Evolutionary conservation across 192 early-diverging fungal species (phyloP), one percentile per base, ranked within the genome.

Genomic region (Backusella parvicylindrica): DNA sequence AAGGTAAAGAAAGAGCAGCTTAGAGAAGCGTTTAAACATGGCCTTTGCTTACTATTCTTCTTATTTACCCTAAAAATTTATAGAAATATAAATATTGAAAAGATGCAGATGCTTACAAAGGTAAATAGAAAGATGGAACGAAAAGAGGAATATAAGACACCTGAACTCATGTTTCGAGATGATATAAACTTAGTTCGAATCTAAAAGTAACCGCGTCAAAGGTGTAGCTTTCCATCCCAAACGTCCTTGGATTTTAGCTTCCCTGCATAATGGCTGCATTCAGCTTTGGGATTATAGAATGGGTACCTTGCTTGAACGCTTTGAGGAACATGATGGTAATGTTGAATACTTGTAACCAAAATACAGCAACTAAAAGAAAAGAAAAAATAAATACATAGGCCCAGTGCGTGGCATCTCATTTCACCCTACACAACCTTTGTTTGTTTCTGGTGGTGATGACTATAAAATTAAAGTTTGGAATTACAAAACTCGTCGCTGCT

Each of bases 391-490:
- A 13, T 43, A 23, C 40, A 26, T 83, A 96, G 98, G 98, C 3
- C 98, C 98, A 56, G 97, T 99, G 21, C 93, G 98, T 47, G 96
- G 96, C 33, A 92, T 98, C 72, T 90, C 94, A 28, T 99, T 99
- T 82, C 98, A 99, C 72, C 93, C 92, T 6, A 94, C 95, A 0
- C 97, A 98, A 79, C 95, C 97, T 33, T 84, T 99, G 12, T 99
- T 99, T 83, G 98, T 97, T 5, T 96, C 96, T 37, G 97, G 95
- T 37, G 98, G 95, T 71, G 98, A 99, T 79, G 98, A 99, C 84
- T 97, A 99, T 89, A 99, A 98, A 84, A 96, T 99, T 79, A 98
- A 97, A 84, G 96, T 99, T 18, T 99, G 98, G 98, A 98, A 98
- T 87, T 95, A 97, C 89, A 98, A 98, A 84, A 95, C 92, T 60